Base-by-base conservation (phyloP, 176 grass and related monocot species). In the Carex pumila region DNA sequence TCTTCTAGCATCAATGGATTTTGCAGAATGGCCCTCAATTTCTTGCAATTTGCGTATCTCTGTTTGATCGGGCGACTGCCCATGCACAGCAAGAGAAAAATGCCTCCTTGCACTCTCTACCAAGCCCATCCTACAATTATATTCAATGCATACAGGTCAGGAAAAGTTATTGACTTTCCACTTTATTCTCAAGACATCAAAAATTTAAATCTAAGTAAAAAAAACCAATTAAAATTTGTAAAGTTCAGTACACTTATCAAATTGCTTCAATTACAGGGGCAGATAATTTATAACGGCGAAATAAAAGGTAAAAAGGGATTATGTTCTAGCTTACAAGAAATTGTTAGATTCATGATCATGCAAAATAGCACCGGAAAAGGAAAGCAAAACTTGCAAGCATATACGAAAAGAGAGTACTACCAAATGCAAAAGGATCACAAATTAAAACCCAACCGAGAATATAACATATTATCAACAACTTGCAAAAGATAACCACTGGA, bases 31-130 rank as follows among this genome's bases (percentile, higher is more conserved):
- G 65, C 83, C 43, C 85, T 95, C 96, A 47, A 99, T 87, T 22
- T 86, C 85, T 83, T 88, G 93, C 71, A 95, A 83, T 84, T 90
- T 99, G 86, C 88, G 82, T 89, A 91, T 90, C 65, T 90, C 96
- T 1, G 71, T 65, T 31, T 86, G 91, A 52, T 95, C 93, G 0
- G 88, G 85, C 47, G 86, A 87, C 14, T 92, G 90, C 34, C 86
- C 90, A 84, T 88, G 84, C 63, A 79, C 84, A 0, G 92, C 77
- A 65, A 93, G 86, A 4, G 83, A 87, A 73, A 99, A 83, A 86
- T 99, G 90, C 85, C 56, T 88, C 85, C 87, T 86, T 17, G 91
- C 91, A 79, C 87, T 90, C 18, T 92, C 91, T 61, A 91, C 89
- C 80, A 89, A 84, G 11, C 93, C 96, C 36, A 99, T 74, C 81